These are phyloP conservation scores for Mucor piriformis DNA, from an alignment of 371 early-diverging fungal species.

Conservation along the genomic window DNA sequence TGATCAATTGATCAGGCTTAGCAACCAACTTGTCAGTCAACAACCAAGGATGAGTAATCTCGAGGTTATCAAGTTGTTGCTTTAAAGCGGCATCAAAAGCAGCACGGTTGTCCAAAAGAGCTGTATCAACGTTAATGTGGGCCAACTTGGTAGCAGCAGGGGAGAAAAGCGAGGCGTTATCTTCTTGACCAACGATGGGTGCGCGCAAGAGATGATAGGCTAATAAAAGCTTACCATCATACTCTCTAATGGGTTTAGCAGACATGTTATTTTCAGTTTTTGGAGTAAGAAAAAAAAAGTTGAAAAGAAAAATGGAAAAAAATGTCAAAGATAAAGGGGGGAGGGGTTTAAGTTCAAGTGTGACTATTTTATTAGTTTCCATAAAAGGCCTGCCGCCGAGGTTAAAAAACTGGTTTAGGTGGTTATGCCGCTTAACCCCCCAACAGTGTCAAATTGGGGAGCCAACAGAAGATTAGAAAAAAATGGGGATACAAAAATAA, in stretches of 20 bases:
- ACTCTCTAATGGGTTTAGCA: constrained; percentile 96
- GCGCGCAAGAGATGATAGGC: constrained; percentile 85
- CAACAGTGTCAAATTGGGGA: neutral
- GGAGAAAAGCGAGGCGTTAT: constrained; percentile 57
- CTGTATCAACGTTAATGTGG: constrained; percentile 74
- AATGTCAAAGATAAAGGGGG: constrained; percentile 8
- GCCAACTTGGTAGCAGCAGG: constrained; percentile 81
- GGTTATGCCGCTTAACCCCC: neutral
- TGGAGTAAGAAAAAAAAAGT: constrained; percentile 1
- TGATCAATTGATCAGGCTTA: constrained; percentile 97
- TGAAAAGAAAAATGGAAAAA: constrained; percentile 10
- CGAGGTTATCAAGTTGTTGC: constrained; percentile 68
- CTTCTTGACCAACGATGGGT: constrained; percentile 54
- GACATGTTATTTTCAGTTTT: constrained; percentile 65
- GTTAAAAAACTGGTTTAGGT: constrained; percentile 32
- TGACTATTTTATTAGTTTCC: constrained; percentile 18
- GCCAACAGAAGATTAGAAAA: neutral
- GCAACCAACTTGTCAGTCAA: constrained; percentile 83
- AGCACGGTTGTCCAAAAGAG: constrained; percentile 50
- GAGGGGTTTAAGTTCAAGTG: neutral
- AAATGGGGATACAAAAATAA: neutral
- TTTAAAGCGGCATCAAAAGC: constrained; percentile 63
- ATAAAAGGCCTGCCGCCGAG: constrained; percentile 32
- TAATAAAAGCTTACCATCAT: constrained; percentile 94
- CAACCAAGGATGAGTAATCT: constrained; percentile 87